Evolutionary conservation across 805 yeast genomes (phyloP).

Genomic region (Kazachstania africana): DNA sequence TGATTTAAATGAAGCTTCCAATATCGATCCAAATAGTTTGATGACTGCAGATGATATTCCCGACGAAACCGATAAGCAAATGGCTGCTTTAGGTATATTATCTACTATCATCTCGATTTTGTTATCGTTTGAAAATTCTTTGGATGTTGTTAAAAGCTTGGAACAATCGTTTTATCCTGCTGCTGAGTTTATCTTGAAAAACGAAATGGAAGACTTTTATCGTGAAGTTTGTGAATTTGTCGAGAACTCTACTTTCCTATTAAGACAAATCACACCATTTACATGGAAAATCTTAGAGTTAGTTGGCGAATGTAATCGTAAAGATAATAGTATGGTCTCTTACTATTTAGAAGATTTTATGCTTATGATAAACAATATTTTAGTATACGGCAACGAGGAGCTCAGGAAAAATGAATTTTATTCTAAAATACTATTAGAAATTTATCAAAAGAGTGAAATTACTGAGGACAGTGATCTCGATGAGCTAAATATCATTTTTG

Average conservation of each 20-base stretch:
- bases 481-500: conserved; percentile 49
- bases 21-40: conserved; percentile 31
- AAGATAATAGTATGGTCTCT: conserved; percentile 40
- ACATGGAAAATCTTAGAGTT: conserved; percentile 69
- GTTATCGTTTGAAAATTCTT: conserved; percentile 71
- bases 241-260: conserved; percentile 51
- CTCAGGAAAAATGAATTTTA: conserved; percentile 36
- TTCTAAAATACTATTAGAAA: conserved; percentile 37
- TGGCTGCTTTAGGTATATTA: conserved; percentile 72
- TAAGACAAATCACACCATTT: conserved; percentile 48
- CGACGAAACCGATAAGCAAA: conserved; percentile 53
- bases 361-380: conserved; percentile 62
- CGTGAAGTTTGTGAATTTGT: conserved; percentile 70
- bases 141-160: conserved; percentile 48
- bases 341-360: conserved; percentile 64
- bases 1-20: conserved; percentile 55
- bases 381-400: conserved; percentile 46
- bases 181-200: conserved; percentile 51
- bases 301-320: conserved; percentile 25
- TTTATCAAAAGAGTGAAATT: conserved; percentile 33
- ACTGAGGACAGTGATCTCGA: conserved; percentile 40
- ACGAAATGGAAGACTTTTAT: conserved; percentile 60
- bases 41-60: conserved; percentile 27
- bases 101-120: conserved; percentile 76
- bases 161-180: conserved; percentile 63